These are phyloP conservation scores for Saturnispora diversa DNA, from an alignment of 805 yeast genomes.

Conservation along the genomic window DNA sequence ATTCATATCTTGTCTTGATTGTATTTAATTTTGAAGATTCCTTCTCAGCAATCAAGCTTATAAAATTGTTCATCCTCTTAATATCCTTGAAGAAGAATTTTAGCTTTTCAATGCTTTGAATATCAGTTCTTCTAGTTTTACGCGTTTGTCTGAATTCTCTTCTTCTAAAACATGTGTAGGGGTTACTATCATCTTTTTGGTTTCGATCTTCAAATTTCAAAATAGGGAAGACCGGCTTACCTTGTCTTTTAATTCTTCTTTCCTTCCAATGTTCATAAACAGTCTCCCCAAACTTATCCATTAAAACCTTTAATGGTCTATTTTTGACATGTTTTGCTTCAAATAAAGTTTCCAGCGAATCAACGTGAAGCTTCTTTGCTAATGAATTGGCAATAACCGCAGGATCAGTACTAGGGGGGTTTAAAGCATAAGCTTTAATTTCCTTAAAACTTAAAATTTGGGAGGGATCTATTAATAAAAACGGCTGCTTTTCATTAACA, in stretches of 20 bases:
- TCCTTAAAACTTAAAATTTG: constrained; percentile 68
- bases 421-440: constrained; percentile 43
- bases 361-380: constrained; percentile 46
- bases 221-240: constrained; percentile 63
- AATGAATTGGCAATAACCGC: constrained; percentile 50
- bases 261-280: constrained; percentile 77
- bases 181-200: constrained; percentile 81
- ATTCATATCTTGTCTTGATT: constrained; percentile 63
- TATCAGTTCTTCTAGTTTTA: constrained; percentile 91
- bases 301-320: constrained; percentile 40
- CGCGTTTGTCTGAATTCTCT: constrained; percentile 93
- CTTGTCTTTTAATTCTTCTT: constrained; percentile 62
- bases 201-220: constrained; percentile 80
- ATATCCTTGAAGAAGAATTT: constrained; percentile 67
- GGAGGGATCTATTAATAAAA: constrained; percentile 65
- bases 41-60: constrained; percentile 64
- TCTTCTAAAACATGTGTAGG: constrained; percentile 90
- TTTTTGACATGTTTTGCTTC: constrained; percentile 39
- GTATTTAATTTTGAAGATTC: constrained; percentile 60
- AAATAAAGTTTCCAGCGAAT: constrained; percentile 52
- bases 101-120: constrained; percentile 78
- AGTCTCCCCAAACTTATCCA: constrained; percentile 53
- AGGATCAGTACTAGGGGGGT: constrained; percentile 40
- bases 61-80: constrained; percentile 62
- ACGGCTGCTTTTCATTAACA: constrained; percentile 80